phyloP scores from a whole-genome alignment of 768 basidiomycete genomes.

The Mycena rebaudengoi region DNA sequence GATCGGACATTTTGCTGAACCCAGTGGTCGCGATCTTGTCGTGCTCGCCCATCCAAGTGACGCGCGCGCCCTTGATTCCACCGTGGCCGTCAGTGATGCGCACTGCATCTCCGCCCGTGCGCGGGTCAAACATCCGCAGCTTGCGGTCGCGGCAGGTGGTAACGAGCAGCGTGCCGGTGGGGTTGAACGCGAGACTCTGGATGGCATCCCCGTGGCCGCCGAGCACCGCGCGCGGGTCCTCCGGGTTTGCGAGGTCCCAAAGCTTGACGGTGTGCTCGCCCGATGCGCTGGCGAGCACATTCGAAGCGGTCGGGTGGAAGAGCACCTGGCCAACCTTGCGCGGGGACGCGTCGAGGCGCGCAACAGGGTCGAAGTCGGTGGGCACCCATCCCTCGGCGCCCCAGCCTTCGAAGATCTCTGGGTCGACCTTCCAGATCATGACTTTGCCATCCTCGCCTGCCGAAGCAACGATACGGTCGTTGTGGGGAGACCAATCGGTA shows the following conservation, averaged over 20 bases:
- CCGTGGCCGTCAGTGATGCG: slow-evolving; percentile 86
- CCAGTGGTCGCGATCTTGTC: slow-evolving; percentile 95
- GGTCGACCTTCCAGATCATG: slow-evolving; percentile 88
- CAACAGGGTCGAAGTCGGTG: slow-evolving; percentile 85
- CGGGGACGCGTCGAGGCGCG: slow-evolving; percentile 77
- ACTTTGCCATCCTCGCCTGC: slow-evolving; percentile 95
- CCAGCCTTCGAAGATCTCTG: slow-evolving; percentile 82
- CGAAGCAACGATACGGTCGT: slow-evolving; percentile 90
- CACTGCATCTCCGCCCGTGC: slow-evolving; percentile 83
- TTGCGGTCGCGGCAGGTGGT: slow-evolving; percentile 96
- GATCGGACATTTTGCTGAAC: slow-evolving; percentile 96
- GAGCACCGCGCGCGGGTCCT: slow-evolving; percentile 67
- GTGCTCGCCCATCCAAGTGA: slow-evolving; percentile 89
- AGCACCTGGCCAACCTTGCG: slow-evolving; percentile 94
- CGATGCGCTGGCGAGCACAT: slow-evolving; percentile 81
- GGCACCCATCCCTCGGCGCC: slow-evolving; percentile 84
- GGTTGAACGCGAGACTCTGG: slow-evolving; percentile 85
- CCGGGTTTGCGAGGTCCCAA: slow-evolving; percentile 87
- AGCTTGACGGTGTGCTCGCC: slow-evolving; percentile 91
- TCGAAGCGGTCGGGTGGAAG: slow-evolving; percentile 91
- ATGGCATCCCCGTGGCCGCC: slow-evolving; percentile 87
- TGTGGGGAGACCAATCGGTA: slow-evolving; percentile 96
- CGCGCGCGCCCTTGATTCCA: slow-evolving; percentile 92
- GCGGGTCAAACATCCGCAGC: slow-evolving; percentile 90
- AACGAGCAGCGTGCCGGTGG: slow-evolving; percentile 80